Evolutionary conservation across 2,329 filamentous ascomycete genomes (phyloP).

Genomic region (Cladorrhinum sp.): DNA sequence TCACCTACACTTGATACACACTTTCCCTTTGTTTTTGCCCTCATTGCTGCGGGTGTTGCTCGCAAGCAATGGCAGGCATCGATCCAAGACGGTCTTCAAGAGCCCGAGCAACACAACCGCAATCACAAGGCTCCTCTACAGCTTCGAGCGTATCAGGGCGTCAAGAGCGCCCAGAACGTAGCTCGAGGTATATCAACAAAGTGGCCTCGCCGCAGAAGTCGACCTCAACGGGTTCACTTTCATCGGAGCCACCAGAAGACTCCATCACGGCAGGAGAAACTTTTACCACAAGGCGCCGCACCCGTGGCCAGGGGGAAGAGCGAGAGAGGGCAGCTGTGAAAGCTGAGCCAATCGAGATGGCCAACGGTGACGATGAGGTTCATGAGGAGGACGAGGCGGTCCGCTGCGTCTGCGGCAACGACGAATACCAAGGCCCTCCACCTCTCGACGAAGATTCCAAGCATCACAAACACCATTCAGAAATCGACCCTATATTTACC

Average conservation of each 20-base stretch:
- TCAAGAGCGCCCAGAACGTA: constrained; percentile 73
- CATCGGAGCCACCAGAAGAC: constrained; percentile 67
- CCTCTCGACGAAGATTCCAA: constrained; percentile 57
- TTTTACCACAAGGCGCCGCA: constrained; percentile 71
- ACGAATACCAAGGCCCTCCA: constrained; percentile 88
- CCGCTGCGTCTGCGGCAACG: constrained; percentile 88
- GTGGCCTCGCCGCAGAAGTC: constrained; percentile 72
- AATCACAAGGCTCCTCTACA: constrained; percentile 73
- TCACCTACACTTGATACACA: not conserved
- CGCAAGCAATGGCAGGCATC: constrained; percentile 56
- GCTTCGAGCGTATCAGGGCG: constrained; percentile 75
- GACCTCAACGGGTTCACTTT: constrained; percentile 68
- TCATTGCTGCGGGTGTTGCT: constrained; percentile 31
- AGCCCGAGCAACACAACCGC: constrained; percentile 75
- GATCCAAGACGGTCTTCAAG: constrained; percentile 87
- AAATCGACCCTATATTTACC: constrained; percentile 55
- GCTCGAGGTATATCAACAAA: constrained; percentile 69
- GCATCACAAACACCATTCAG: constrained; percentile 54
- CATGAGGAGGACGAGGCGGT: constrained; percentile 92
- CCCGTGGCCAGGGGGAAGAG: constrained; percentile 63
- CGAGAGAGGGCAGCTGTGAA: constrained; percentile 43
- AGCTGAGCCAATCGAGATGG: constrained; percentile 48
- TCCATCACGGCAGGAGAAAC: constrained; percentile 57
- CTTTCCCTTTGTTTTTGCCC: constrained; percentile 21
- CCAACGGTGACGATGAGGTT: constrained; percentile 65